Evolutionary conservation across 2,329 filamentous ascomycete genomes (phyloP), one percentile per base, ranked within the genome.

Genomic region (Trichoderma pleuroti): DNA sequence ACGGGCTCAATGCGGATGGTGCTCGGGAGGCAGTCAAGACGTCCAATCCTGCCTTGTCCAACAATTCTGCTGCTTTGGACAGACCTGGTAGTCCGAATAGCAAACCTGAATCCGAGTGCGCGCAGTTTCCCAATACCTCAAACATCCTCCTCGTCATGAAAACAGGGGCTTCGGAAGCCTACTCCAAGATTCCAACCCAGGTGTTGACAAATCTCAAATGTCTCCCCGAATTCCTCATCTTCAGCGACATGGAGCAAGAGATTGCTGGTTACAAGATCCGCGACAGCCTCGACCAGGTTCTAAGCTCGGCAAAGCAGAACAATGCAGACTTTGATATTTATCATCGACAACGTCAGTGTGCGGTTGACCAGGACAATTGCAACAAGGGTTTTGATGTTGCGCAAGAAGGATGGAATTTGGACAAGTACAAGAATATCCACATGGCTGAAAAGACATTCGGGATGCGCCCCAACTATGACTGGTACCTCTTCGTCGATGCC

Each of bases 371-470:
- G 59, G 82, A 83, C 56, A 82, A 81, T 67, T 84, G 85, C 73
- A 81, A 81, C 71, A 80, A 78, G 76, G 39, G 72, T 70, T 70
- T 73, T 66, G 68, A 77, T 61, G 70, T 70, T 8, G 72, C 71
- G 69, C 70, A 75, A 72, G 78, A 82, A 26, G 82, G 81, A 1
- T 89, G 87, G 87, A 81, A 80, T 21, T 77, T 90, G 49, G 87
- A 90, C 80, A 89, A 88, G 79, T 90, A 88, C 80, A 90, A 90
- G 78, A 88, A 88, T 76, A 80, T 88, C 59, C 87, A 88, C 76
- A 88, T 89, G 76, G 84, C 86, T 14, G 84, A 87, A 77, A 86
- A 87, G 78, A 78, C 85, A 0, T 88, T 84, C 74, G 75, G 78
- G 28, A 77, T 85, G 77, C 82, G 84, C 10, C 86, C 87, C 11